These are phyloP conservation scores for Xenoacremonium recifei DNA, from an alignment of 2,329 filamentous ascomycete genomes.

Conservation along the genomic window DNA sequence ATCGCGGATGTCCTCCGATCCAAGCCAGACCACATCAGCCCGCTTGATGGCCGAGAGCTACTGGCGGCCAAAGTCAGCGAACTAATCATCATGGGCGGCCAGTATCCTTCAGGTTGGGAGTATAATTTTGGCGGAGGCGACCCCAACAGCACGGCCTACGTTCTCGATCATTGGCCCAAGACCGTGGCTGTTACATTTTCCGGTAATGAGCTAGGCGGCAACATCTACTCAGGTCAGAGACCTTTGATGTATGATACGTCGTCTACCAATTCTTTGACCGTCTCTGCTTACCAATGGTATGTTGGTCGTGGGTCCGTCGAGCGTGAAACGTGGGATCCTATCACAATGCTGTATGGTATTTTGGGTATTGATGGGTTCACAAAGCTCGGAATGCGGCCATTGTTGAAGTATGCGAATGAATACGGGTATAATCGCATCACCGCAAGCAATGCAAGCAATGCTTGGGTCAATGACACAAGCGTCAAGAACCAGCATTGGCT, in stretches of 20 bases:
- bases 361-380: neutral
- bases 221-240: conserved; percentile 37
- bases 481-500: conserved; percentile 1
- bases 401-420: conserved; percentile 37
- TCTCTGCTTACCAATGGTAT: conserved; percentile 39
- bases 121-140: conserved; percentile 49
- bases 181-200: conserved; percentile 34
- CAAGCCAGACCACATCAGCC: conserved; percentile 36
- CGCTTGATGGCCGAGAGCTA: conserved; percentile 39
- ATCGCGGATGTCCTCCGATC: conserved; percentile 40
- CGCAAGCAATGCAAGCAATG: neutral
- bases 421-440: conserved; percentile 40
- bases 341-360: conserved; percentile 36
- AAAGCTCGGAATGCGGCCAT: conserved; percentile 14
- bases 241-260: conserved; percentile 34
- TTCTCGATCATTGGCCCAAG: conserved; percentile 44
- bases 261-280: conserved; percentile 32
- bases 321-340: conserved; percentile 40
- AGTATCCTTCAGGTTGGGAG: conserved; percentile 44
- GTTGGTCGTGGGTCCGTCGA: conserved; percentile 27
- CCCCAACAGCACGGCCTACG: conserved; percentile 36
- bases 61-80: conserved; percentile 44
- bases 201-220: conserved; percentile 42
- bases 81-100: conserved; percentile 52
- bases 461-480: neutral